Conservation (phyloP, 202 grass and related monocot species). For the Elaeis oleifera region DNA sequence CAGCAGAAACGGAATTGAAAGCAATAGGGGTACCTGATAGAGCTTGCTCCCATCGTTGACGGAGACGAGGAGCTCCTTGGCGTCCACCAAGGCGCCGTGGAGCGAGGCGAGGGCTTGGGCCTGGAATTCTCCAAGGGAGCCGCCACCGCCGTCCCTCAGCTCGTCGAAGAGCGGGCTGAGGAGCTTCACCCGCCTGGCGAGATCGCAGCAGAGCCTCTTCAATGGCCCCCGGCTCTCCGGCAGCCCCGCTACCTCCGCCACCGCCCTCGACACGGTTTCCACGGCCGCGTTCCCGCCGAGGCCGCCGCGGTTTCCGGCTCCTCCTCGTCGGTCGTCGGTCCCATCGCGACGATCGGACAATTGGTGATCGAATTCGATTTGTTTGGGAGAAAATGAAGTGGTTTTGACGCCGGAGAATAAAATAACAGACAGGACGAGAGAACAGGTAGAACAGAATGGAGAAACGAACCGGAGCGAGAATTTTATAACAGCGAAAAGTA, state of each 20-base stretch:
- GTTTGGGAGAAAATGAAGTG: too few relatives aligned
- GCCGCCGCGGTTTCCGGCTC: neutral
- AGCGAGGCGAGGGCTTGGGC: conserved; percentile 20
- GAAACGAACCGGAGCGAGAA: too few relatives aligned
- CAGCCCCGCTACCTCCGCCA: conserved; percentile 58
- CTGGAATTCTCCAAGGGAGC: conserved; percentile 3
- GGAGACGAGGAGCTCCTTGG: conserved; percentile 53
- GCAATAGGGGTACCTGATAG: conserved; percentile 46
- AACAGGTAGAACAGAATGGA: too few relatives aligned
- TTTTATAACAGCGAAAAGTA: too few relatives aligned
- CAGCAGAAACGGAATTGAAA: neutral
- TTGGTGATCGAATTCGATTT: too few relatives aligned
- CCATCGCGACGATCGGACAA: neutral
- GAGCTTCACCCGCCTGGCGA: conserved; percentile 72
- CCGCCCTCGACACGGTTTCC: conserved; percentile 34
- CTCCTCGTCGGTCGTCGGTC: conserved; percentile 5
- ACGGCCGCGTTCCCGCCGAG: neutral
- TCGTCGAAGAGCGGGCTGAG: conserved; percentile 71
- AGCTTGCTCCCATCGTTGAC: conserved; percentile 77
- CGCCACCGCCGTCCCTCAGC: conserved; percentile 20
- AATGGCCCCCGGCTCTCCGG: conserved; percentile 72
- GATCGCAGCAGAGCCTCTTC: conserved; percentile 59
- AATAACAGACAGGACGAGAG: too few relatives aligned
- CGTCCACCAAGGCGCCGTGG: conserved; percentile 34
- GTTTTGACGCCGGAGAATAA: too few relatives aligned